Percentiles rank a stretch among this genome's conserved stretches.
Conservation (phyloP, 139 green algal genomes). For the Raphidocelis subcapitata region DNA sequence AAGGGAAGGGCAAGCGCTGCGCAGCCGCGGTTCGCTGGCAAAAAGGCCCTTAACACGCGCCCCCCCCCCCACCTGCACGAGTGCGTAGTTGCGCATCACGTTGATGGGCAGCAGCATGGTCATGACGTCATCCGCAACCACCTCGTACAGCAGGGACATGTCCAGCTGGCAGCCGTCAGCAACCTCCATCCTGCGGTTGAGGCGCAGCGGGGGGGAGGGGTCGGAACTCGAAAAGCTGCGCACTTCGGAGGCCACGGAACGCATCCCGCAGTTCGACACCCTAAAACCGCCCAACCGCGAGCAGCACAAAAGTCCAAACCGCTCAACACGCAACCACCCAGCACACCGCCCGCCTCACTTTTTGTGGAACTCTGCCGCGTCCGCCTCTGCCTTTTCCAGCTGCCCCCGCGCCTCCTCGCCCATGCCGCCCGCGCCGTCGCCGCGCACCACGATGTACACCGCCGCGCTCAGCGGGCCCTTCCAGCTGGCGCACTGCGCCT, state of each 20-base stretch:
- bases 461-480: constrained; percentile 1
- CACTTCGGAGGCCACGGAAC: no score
- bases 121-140: constrained; percentile 6
- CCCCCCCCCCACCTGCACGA: not conserved
- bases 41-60: no score
- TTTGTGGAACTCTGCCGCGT: constrained; percentile 1
- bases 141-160: constrained; percentile 18
- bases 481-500: constrained; percentile 14
- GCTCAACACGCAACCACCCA: no score
- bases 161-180: constrained; percentile 2
- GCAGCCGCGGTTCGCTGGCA: no score
- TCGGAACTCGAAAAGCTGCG: no score
- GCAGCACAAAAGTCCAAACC: no score
- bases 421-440: not conserved
- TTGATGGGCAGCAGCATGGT: constrained; percentile 19
- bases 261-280: no score
- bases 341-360: not conserved
- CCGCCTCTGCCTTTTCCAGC: not conserved
- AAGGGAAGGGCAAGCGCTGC: no score
- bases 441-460: constrained; percentile 20
- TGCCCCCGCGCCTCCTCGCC: no score
- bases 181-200: constrained; percentile 1
- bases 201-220: no score
- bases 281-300: no score
- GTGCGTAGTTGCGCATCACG: constrained; percentile 20